These are phyloP conservation scores for Arthrobotrys iridis DNA, from an alignment of 2,329 filamentous ascomycete species.

Conservation along the genomic window DNA sequence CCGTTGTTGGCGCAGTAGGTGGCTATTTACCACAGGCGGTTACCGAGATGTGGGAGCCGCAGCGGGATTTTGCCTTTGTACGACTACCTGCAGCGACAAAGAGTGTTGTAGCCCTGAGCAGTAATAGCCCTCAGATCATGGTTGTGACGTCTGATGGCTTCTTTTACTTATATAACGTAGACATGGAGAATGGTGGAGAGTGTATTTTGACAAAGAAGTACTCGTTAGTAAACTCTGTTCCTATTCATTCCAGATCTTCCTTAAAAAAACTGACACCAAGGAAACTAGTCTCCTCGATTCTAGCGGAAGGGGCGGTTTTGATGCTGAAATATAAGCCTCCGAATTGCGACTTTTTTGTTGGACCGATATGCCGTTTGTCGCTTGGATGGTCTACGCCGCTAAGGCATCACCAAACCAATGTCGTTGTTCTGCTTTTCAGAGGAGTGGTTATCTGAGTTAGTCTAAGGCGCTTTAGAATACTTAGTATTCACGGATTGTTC, in stretches of 20 bases:
- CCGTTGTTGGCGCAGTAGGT: conserved; percentile 86
- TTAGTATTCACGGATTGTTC: conserved; percentile 13
- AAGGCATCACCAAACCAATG: neutral
- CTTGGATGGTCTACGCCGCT: conserved; percentile 7
- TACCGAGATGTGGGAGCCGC: conserved; percentile 96
- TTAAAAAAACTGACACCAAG: neutral
- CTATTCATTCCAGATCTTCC: too few relatives aligned
- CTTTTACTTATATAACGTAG: conserved; percentile 94
- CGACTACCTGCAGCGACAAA: conserved; percentile 70
- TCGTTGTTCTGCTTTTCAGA: conserved; percentile 1
- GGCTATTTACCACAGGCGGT: conserved; percentile 93
- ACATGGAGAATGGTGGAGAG: conserved; percentile 93
- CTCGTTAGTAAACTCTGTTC: conserved; percentile 74
- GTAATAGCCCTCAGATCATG: conserved; percentile 94
- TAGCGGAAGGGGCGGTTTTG: conserved; percentile 40
- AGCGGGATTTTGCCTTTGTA: conserved; percentile 94
- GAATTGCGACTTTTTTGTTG: too few relatives aligned
- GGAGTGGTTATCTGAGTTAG: conserved; percentile 6
- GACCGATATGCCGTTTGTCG: neutral
- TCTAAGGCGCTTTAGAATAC: conserved; percentile 10
- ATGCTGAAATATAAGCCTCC: conserved; percentile 21
- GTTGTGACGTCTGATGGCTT: conserved; percentile 95
- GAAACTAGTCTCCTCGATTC: conserved; percentile 42
- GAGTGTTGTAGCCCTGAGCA: conserved; percentile 97
- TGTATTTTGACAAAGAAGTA: conserved; percentile 90